Evolutionary conservation across 352 stramenopile genomes (phyloP).

Genomic region (Globisporangium apiculatum): DNA sequence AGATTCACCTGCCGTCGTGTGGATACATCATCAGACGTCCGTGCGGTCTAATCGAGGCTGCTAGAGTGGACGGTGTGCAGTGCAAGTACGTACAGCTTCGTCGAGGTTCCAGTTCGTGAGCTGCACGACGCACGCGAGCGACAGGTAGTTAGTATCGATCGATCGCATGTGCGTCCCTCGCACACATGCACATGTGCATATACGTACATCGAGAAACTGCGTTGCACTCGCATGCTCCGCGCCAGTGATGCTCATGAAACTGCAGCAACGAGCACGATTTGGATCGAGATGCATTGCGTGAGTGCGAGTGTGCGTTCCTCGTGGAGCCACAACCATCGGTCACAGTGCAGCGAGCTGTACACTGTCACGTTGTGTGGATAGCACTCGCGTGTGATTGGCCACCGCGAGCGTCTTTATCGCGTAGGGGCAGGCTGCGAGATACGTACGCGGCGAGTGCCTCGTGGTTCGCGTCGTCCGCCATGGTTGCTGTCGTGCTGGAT

Average conservation of each 20-base stretch:
- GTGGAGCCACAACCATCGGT: no score
- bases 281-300: no score
- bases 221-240: constrained; percentile 51
- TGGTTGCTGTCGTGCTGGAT: no score
- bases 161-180: constrained; percentile 1
- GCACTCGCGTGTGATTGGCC: no score
- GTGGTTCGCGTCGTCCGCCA: no score
- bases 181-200: not conserved
- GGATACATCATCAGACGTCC: no score
- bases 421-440: no score
- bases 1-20: constrained; percentile 40
- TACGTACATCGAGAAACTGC: constrained; percentile 64
- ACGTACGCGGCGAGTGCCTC: no score
- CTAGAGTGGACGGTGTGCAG: not conserved
- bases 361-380: no score
- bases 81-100: constrained; percentile 42
- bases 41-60: not conserved
- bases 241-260: constrained; percentile 85
- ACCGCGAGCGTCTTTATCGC: no score
- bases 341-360: no score
- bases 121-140: constrained; percentile 13
- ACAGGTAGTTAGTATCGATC: not conserved
- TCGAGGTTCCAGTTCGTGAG: constrained; percentile 70
- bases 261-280: constrained; percentile 11
- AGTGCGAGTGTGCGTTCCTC: no score